Conservation (phyloP, 345 rosid genomes). For the Brassica juncea region DNA sequence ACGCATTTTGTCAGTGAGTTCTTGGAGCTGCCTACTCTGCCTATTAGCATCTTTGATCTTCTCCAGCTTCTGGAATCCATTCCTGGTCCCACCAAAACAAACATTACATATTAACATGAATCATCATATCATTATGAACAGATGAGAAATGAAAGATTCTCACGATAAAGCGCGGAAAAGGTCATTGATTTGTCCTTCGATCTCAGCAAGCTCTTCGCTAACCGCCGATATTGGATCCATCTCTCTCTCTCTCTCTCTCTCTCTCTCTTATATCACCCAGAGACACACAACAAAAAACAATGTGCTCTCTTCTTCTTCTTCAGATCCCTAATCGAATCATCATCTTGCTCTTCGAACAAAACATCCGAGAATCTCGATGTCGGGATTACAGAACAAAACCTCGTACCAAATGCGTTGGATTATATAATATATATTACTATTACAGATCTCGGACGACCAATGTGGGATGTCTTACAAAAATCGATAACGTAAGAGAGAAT, state of each 20-base stretch:
- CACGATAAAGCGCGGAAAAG: conserved; percentile 86
- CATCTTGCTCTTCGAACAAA: conserved; percentile 13
- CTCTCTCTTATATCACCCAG: background rate
- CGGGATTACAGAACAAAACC: conserved; percentile 11
- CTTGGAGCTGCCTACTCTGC: conserved; percentile 92
- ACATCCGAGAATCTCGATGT: conserved; percentile 13
- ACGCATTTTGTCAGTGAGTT: conserved; percentile 91
- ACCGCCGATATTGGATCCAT: conserved; percentile 66
- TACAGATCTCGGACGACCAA: conserved; percentile 32
- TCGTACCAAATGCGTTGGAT: background rate
- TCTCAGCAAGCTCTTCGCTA: conserved; percentile 84
- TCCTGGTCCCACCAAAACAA: conserved; percentile 41
- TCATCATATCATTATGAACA: background rate
- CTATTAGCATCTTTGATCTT: conserved; percentile 90
- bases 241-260: background rate
- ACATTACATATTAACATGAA: background rate
- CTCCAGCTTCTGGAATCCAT: conserved; percentile 95
- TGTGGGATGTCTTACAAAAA: conserved; percentile 22
- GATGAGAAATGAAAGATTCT: conserved; percentile 26
- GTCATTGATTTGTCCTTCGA: conserved; percentile 86
- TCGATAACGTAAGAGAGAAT: background rate
- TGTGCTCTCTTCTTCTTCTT: background rate
- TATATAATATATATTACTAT: too few relatives aligned
- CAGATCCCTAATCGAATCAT: conserved; percentile 23
- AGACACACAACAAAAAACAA: background rate